Evolutionary conservation across 106 monocot species (phyloP), one percentile per base, ranked within the genome.

Genomic region (Apostasia shenzhenica): DNA sequence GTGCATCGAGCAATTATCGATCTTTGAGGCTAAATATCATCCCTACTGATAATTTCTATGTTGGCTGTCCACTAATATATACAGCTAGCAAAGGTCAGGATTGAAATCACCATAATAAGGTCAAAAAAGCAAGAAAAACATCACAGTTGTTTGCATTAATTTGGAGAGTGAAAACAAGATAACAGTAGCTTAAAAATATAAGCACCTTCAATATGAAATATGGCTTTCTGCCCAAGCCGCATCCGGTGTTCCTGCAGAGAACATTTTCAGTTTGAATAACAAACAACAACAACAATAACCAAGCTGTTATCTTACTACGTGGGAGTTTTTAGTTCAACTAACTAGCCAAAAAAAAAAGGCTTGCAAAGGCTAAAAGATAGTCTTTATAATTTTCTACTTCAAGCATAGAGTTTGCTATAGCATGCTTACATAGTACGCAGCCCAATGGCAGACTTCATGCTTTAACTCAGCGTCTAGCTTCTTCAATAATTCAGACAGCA

Each of bases 381-480:
- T 26, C 26, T 26, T 26, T 26, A 26, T 26, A 26, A 50, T 50
- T 4, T 50, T 50, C 50, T 50, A 8, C 2, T 49, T 26, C 48
- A 65, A 14, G 37, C 48, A 42, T 45, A 47, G 14, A 48, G 4
- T 65, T 2, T 41, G 41, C 46, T 50, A 39, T 40, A n/a, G 12
- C 2, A 59, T 59, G 72, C 92, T 87, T 69, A 99, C 93, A 84
- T 99, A 93, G 74, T 93, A 82, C 71, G 99, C 99, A 76, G 99
- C 90, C 99, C 99, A 99, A 45, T 93, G 93, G 71, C 93, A 93
- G 75, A 99, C 74, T 88, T 99, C 93, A 82, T 99, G 99, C 63
- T 99, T 99, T 62, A 99, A 70, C 67, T 99, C 93, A 59, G 80
- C 87, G 53, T 99, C 99, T 71, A 99, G 78, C 74, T 99, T 99